A percentile compares a stretch with the other conserved stretches of the same genome.
Conservation (phyloP, 257 asterid genomes). For the Ophiorrhiza pumila region DNA sequence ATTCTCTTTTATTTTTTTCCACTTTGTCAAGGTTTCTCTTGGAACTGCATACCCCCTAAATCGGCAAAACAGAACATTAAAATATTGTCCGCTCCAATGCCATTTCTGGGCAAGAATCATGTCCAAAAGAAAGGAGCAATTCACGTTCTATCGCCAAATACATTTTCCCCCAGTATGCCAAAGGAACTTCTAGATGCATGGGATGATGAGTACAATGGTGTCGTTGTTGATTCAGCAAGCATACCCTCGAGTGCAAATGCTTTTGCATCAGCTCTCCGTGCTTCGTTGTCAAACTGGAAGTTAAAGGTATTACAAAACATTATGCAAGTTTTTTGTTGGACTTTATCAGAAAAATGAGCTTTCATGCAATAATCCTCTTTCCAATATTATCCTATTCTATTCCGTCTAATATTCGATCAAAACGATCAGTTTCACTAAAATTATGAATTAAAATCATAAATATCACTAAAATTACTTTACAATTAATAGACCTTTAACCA, state of each 20-base stretch:
- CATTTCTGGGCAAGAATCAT: not conserved
- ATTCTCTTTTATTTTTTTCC: not conserved
- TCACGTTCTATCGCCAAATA: slow-evolving; percentile 16
- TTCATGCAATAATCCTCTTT: too few relatives aligned
- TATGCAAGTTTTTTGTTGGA: too few relatives aligned
- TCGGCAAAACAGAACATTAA: not conserved
- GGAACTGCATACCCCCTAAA: not conserved
- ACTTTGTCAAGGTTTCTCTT: slow-evolving; percentile 1
- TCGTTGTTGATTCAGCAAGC: slow-evolving; percentile 33
- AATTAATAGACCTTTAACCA: too few relatives aligned
- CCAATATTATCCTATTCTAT: too few relatives aligned
- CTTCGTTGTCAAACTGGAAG: slow-evolving; percentile 38
- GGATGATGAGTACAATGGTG: slow-evolving; percentile 39
- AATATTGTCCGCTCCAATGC: not conserved
- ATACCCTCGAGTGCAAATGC: slow-evolving; percentile 31
- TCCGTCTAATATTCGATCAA: too few relatives aligned
- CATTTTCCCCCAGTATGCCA: not conserved
- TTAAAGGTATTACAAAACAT: slow-evolving; percentile 21
- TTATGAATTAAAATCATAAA: too few relatives aligned
- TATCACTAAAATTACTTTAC: too few relatives aligned
- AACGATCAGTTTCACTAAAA: too few relatives aligned
- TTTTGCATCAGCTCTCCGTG: slow-evolving; percentile 29
- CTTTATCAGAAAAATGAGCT: too few relatives aligned
- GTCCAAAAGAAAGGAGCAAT: slow-evolving; percentile 2
- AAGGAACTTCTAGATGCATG: slow-evolving; percentile 23